A percentile compares a stretch with the other conserved stretches of the same genome.
Conservation (phyloP, 139 green algal genomes). For the Ettlia oleoabundans region DNA sequence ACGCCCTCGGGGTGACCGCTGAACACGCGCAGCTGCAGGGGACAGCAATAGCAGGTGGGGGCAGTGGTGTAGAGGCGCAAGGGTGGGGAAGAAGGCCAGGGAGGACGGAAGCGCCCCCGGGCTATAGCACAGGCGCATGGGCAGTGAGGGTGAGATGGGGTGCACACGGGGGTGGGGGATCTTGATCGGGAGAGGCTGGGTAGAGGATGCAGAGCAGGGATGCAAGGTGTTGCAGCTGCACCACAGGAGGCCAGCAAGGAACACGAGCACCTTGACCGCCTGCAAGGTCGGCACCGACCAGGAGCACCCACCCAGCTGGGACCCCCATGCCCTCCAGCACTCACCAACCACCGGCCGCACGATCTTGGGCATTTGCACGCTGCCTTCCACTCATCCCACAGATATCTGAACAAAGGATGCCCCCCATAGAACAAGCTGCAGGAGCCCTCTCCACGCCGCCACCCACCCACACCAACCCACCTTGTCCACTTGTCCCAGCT, state of each 20-base stretch:
- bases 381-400: not conserved
- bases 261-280: too few species aligned
- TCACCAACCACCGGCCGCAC: not conserved
- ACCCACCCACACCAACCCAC: constrained; percentile 30
- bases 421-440: not conserved
- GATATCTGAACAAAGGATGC: too few species aligned
- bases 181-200: not conserved
- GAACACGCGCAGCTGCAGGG: constrained; percentile 73
- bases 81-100: too few species aligned
- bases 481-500: constrained; percentile 87
- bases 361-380: not conserved
- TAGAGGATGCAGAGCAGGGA: not conserved
- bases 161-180: not conserved
- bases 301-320: not conserved
- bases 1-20: constrained; percentile 82
- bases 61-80: not conserved
- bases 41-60: too few species aligned
- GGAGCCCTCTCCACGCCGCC: not conserved
- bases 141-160: too few species aligned
- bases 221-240: too few species aligned
- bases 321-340: not conserved
- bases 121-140: too few species aligned
- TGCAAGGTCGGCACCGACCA: not conserved
- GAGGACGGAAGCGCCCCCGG: too few species aligned
- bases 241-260: not conserved